Base-by-base conservation (phyloP, 2,329 filamentous ascomycete species). In the Scedosporium aurantiacum region DNA sequence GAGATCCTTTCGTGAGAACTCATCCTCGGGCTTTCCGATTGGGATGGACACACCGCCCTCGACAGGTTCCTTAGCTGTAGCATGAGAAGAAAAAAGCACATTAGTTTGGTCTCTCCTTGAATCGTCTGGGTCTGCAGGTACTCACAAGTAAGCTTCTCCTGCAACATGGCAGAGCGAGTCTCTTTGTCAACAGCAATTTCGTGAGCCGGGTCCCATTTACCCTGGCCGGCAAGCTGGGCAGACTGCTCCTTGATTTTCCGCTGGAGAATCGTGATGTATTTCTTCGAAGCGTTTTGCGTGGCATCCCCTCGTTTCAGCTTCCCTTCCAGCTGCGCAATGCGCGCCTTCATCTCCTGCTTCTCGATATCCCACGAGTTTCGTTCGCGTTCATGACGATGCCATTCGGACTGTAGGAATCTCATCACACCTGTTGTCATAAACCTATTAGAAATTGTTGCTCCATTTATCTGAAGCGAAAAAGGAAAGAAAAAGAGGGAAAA, bases 331-430 rank as follows among this genome's bases (percentile, higher is more conserved):
- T 90, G 89, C 59, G 93, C 93, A 76, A 99, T 97, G 70, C 95
- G 87, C 67, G 90, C 91, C 79, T 96, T 96, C 94, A 99, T 97
- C 78, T 99, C 94, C 69, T 96, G 94, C 71, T 91, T 88, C 76
- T 99, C 94, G 72, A 99, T 99, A 75, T 99, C 94, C 94, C 94
- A 99, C 43, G 91, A 88, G 76, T 99, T 99, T 69, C 94, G 86
- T 72, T 97, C 94, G 75, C 94, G 89, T 76, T 99, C 94, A 74
- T 99, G 93, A 67, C 91, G 88, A 76, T 99, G 94, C 94, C 94
- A 99, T 83, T 99, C 93, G 57, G 94, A 94, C 77, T 99, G 94
- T 45, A 99, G 85, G 74, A 99, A 99, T 75, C 94, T 92, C 94
- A 99, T 99, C 43, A 99, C 94, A 71, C 94, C 90, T 94, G 58